These are phyloP conservation scores for Trichoderma cornu-damae DNA, from an alignment of 2,329 filamentous ascomycete genomes.

Conservation along the genomic window DNA sequence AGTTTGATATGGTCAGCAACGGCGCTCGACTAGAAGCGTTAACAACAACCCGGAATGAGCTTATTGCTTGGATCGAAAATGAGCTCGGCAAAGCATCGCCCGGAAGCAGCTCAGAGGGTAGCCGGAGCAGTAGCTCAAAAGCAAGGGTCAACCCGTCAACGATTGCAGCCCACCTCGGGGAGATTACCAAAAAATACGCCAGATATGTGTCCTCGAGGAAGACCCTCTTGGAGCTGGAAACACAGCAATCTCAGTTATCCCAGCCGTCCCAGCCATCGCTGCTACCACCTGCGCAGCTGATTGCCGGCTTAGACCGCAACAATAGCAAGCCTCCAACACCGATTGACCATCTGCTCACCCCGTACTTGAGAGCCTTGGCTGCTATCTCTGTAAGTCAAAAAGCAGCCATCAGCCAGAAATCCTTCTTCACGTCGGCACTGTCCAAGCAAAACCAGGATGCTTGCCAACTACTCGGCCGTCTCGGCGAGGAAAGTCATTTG, in stretches of 20 bases:
- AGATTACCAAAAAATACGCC: conserved; percentile 51
- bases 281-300: conserved; percentile 22
- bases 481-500: conserved; percentile 59
- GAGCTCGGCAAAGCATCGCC: conserved; percentile 52
- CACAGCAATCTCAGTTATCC: conserved; percentile 30
- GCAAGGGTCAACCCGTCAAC: conserved; percentile 6
- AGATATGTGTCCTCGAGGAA: conserved; percentile 49
- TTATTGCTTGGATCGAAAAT: conserved; percentile 61
- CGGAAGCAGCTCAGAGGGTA: conserved; percentile 28
- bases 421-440: conserved; percentile 49
- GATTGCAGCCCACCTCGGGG: conserved; percentile 33
- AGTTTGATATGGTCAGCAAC: conserved; percentile 35
- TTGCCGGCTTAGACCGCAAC: conserved; percentile 14
- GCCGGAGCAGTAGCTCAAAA: not conserved
- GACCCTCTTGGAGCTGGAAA: conserved; percentile 41
- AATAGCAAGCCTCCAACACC: conserved; percentile 22
- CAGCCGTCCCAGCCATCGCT: conserved; percentile 28
- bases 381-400: conserved; percentile 53
- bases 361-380: conserved; percentile 52
- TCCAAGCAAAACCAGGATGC: conserved; percentile 48
- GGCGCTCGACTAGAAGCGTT: conserved; percentile 49
- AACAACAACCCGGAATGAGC: conserved; percentile 50
- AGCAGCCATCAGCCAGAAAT: conserved; percentile 52
- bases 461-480: conserved; percentile 46
- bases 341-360: conserved; percentile 45